phyloP scores from a whole-genome alignment of 2,329 filamentous ascomycete genomes.

The Oidium heveae region DNA sequence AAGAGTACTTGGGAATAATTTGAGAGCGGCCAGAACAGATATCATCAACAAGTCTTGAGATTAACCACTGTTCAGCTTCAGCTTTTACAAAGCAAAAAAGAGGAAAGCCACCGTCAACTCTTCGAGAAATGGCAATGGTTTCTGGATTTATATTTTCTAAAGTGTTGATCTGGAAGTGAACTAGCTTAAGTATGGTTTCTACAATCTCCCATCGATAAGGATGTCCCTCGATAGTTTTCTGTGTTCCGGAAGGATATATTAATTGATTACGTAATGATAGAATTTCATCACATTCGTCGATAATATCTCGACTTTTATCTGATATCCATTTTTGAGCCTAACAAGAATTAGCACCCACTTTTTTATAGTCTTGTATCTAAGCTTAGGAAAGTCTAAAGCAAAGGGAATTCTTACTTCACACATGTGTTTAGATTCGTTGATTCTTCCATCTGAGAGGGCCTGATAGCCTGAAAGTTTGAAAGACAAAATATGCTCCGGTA shows the following conservation, averaged over 20 bases:
- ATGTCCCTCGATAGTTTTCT: conserved; percentile 16
- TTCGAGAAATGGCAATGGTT: conserved; percentile 19
- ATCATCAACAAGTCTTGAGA: conserved; percentile 12
- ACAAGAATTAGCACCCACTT: neutral
- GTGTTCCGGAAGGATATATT: conserved; percentile 17
- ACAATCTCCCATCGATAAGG: conserved; percentile 15
- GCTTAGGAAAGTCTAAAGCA: neutral
- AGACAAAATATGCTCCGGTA: conserved; percentile 27
- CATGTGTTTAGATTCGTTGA: conserved; percentile 17
- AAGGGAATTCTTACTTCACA: conserved; percentile 10
- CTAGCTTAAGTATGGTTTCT: conserved; percentile 10
- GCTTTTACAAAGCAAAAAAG: conserved; percentile 20
- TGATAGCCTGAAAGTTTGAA: conserved; percentile 25
- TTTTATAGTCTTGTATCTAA: neutral
- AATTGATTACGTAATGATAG: conserved; percentile 16
- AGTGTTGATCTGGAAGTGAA: conserved; percentile 12
- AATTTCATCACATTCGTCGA: conserved; percentile 23
- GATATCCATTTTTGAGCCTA: conserved; percentile 19
- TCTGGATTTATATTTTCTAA: conserved; percentile 16
- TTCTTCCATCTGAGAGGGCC: conserved; percentile 17
- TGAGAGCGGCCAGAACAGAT: conserved; percentile 12
- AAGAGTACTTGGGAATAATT: neutral
- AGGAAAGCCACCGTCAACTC: conserved; percentile 17
- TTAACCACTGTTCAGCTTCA: conserved; percentile 15
- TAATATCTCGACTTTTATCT: conserved; percentile 20